A percentile compares a stretch with the other conserved stretches of the same genome.
Evolutionary conservation across 2,329 filamentous ascomycete genomes (phyloP).

Genomic region (Penicillium psychrosexuale): DNA sequence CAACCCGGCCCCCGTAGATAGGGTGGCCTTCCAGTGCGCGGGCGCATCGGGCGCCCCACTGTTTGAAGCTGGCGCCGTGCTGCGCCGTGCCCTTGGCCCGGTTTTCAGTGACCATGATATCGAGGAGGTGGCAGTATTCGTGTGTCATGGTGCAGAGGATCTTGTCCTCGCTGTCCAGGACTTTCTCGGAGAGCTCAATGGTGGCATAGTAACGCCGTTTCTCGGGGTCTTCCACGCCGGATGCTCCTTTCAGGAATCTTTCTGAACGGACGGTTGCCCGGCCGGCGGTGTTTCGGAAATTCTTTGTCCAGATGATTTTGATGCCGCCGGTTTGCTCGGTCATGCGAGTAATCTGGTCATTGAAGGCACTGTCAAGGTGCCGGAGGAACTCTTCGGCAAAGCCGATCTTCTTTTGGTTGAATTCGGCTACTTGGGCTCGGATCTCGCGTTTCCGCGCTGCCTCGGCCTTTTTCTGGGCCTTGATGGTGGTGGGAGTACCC

Average conservation of each 20-base stretch:
- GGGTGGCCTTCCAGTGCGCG: slow-evolving; percentile 39
- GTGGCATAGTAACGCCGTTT: slow-evolving; percentile 60
- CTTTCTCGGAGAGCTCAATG: slow-evolving; percentile 85
- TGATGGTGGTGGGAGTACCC: slow-evolving; percentile 34
- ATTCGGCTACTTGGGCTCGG: slow-evolving; percentile 36
- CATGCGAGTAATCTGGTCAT: slow-evolving; percentile 49
- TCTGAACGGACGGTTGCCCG: slow-evolving; percentile 56
- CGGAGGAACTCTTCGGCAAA: slow-evolving; percentile 55
- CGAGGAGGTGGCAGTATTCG: slow-evolving; percentile 92
- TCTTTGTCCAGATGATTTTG: slow-evolving; percentile 60
- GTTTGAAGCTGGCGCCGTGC: slow-evolving; percentile 80
- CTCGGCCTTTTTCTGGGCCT: slow-evolving; percentile 40
- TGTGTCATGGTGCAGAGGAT: slow-evolving; percentile 91
- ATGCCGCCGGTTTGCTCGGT: slow-evolving; percentile 56
- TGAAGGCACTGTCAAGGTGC: slow-evolving; percentile 54
- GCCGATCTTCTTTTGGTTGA: slow-evolving; percentile 52
- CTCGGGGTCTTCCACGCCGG: not conserved
- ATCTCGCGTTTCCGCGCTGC: slow-evolving; percentile 36
- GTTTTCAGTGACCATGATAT: slow-evolving; percentile 80
- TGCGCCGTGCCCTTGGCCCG: slow-evolving; percentile 44
- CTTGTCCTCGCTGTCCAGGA: slow-evolving; percentile 73
- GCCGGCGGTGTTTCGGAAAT: slow-evolving; percentile 59
- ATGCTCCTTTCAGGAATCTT: slow-evolving; percentile 2
- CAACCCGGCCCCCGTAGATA: slow-evolving; percentile 58
- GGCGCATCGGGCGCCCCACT: slow-evolving; percentile 54